Base-by-base conservation (phyloP, 2,329 filamentous ascomycete species). In the Helicocarpus griseus region DNA sequence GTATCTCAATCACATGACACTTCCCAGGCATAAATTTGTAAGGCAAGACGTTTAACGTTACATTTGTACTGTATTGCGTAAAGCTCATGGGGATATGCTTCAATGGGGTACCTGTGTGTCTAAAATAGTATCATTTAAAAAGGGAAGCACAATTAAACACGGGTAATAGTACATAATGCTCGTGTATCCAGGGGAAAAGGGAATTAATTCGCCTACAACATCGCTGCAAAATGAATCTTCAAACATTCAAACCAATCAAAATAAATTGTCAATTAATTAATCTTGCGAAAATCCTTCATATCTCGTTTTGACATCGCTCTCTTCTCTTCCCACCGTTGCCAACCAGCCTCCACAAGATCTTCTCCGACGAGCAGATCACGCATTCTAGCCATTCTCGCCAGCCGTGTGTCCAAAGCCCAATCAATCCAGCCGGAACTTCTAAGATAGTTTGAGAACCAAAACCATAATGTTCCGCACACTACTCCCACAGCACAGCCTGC, bases 331-430 rank as follows among this genome's bases (percentile, higher is more conserved):
- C 90, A 97, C 65, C 87, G 85, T 70, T 90, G 87, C 91, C 91
- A 98, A 2, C 93, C 93, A 39, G 89, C 85, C 72, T 95, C 89
- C 31, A 85, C 85, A 60, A 95, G 70, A 69, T 97, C 91, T 70
- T 97, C 91, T 65, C 86, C 85, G 5, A 94, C 77, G 11, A 94
- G 82, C 56, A 98, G 71, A 68, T 98, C 93, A 54, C 93, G 77
- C 45, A 95, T 73, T 53, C 91, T 78, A 45, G 93, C 72, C 57
- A 82, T 77, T 62, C 79, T 78, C 2, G 81, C 79, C 3, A 86
- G 60, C 26, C 80, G 77, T 33, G 80, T 74, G 24, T 88, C 83
- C 50, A 96, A 68, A 2, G 74, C 78, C 85, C 86, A 89, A 5
- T 81, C 76, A 53, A 96, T 66, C 74, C 83, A 78, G 0, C 89